Percentiles rank a stretch among this genome's conserved stretches.
Evolutionary conservation across 2,329 filamentous ascomycete genomes (phyloP).

Genomic region (Alternaria tenuissima): DNA sequence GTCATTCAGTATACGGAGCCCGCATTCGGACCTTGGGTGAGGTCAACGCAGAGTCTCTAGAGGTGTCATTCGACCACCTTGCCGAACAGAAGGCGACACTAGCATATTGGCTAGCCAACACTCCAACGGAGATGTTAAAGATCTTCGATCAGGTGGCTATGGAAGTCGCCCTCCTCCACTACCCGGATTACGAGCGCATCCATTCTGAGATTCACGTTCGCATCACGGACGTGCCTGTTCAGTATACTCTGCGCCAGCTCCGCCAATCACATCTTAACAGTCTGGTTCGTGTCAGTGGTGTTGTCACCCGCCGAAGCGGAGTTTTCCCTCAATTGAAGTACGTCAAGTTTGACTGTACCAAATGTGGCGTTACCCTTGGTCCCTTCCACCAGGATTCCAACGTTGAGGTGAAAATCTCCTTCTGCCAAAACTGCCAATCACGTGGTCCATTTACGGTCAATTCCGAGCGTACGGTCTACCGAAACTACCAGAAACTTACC

Average conservation of each 20-base stretch:
- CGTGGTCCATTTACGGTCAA: slow-evolving; percentile 94
- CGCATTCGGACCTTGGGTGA: slow-evolving; percentile 96
- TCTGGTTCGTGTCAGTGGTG: slow-evolving; percentile 90
- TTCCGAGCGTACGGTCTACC: slow-evolving; percentile 96
- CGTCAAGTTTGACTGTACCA: slow-evolving; percentile 96
- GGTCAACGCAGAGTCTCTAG: slow-evolving; percentile 93
- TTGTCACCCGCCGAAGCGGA: slow-evolving; percentile 91
- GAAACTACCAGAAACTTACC: slow-evolving; percentile 98
- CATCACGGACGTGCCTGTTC: slow-evolving; percentile 91
- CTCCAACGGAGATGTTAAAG: slow-evolving; percentile 92
- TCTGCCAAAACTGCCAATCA: slow-evolving; percentile 95
- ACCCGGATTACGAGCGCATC: slow-evolving; percentile 96
- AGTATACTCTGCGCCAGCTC: slow-evolving; percentile 93
- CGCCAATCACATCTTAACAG: slow-evolving; percentile 97
- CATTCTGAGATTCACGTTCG: slow-evolving; percentile 98
- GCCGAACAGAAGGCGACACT: slow-evolving; percentile 90
- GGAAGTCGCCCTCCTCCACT: slow-evolving; percentile 94
- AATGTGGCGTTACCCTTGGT: slow-evolving; percentile 89
- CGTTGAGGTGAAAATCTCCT: slow-evolving; percentile 93
- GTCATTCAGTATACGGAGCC: slow-evolving; percentile 92
- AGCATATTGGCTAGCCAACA: slow-evolving; percentile 95
- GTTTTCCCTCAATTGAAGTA: slow-evolving; percentile 99
- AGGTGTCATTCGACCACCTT: slow-evolving; percentile 94
- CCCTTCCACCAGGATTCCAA: slow-evolving; percentile 98
- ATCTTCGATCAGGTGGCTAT: slow-evolving; percentile 97